phyloP scores from a whole-genome alignment of 2,329 filamentous ascomycete genomes.

The Alternaria gansuensis region DNA sequence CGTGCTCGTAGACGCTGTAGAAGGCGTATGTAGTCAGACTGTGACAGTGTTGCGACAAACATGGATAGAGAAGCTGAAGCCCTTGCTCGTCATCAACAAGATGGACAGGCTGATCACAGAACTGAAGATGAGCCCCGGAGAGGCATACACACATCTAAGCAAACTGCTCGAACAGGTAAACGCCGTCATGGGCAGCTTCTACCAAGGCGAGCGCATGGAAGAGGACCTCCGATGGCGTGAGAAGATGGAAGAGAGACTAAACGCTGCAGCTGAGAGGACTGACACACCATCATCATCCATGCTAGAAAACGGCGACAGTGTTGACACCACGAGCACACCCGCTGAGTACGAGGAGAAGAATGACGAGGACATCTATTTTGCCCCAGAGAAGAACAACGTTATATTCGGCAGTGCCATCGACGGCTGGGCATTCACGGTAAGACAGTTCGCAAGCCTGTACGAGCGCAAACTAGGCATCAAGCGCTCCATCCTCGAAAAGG shows the following conservation, averaged over 20 bases:
- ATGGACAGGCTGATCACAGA: conserved; percentile 95
- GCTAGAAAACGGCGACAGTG: conserved; percentile 64
- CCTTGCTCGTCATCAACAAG: conserved; percentile 95
- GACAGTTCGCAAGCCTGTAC: conserved; percentile 91
- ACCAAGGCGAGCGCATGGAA: conserved; percentile 98
- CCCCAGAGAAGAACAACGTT: conserved; percentile 97
- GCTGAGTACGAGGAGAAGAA: conserved; percentile 85
- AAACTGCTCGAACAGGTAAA: conserved; percentile 96
- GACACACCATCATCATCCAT: conserved; percentile 58
- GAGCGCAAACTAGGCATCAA: conserved; percentile 98
- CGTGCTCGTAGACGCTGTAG: conserved; percentile 93
- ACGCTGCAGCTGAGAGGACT: conserved; percentile 72
- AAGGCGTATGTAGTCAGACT: conserved; percentile 98
- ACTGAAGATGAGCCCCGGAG: conserved; percentile 87
- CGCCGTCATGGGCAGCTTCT: conserved; percentile 95
- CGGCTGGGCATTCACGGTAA: conserved; percentile 98
- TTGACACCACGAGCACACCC: conserved; percentile 59
- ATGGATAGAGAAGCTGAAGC: conserved; percentile 95
- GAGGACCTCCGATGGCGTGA: conserved; percentile 97
- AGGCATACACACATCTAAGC: conserved; percentile 88
- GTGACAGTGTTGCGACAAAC: conserved; percentile 95
- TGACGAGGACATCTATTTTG: conserved; percentile 97
- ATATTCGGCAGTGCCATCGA: conserved; percentile 98
- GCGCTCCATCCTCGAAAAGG: conserved; percentile 84
- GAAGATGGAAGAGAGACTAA: conserved; percentile 85